Percentiles rank a stretch among this genome's conserved stretches.
Conservation (phyloP, 2,329 filamentous ascomycete genomes). For the Aspergillus fructus region DNA sequence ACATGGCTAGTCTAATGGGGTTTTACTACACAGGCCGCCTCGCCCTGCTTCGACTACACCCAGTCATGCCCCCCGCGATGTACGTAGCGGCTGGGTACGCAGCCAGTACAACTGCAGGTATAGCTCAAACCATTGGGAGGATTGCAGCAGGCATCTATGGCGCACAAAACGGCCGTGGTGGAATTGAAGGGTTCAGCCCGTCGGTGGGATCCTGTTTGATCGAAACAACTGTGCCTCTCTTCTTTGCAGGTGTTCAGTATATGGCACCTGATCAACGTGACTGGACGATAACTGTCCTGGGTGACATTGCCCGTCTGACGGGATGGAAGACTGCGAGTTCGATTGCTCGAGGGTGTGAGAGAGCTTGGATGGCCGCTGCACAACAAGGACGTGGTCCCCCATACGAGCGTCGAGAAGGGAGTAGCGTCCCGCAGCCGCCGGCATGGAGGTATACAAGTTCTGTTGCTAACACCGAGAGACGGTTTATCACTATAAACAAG, state of each 20-base stretch:
- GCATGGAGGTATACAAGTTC: slow-evolving; percentile 6
- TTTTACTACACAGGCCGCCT: slow-evolving; percentile 85
- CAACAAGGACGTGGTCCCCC: slow-evolving; percentile 73
- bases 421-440: slow-evolving; percentile 11
- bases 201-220: slow-evolving; percentile 77
- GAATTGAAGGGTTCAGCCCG: slow-evolving; percentile 64
- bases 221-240: slow-evolving; percentile 77
- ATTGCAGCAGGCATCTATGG: slow-evolving; percentile 70
- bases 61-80: slow-evolving; percentile 84
- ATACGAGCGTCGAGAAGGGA: slow-evolving; percentile 52
- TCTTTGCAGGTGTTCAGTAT: slow-evolving; percentile 83
- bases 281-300: slow-evolving; percentile 73
- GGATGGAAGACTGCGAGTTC: slow-evolving; percentile 83
- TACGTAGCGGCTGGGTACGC: slow-evolving; percentile 82
- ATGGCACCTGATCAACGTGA: slow-evolving; percentile 68
- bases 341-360: slow-evolving; percentile 82
- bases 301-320: slow-evolving; percentile 74
- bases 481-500: slow-evolving; percentile 61
- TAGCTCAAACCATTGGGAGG: slow-evolving; percentile 73
- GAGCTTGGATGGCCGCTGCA: slow-evolving; percentile 74
- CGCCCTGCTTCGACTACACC: slow-evolving; percentile 77
- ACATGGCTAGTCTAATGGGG: slow-evolving; percentile 84
- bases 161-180: slow-evolving; percentile 38
- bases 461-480: slow-evolving; percentile 44
- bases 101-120: slow-evolving; percentile 67